These are phyloP conservation scores for Leishmania arabica DNA, from an alignment of 208 protist species.

Conservation along the genomic window DNA sequence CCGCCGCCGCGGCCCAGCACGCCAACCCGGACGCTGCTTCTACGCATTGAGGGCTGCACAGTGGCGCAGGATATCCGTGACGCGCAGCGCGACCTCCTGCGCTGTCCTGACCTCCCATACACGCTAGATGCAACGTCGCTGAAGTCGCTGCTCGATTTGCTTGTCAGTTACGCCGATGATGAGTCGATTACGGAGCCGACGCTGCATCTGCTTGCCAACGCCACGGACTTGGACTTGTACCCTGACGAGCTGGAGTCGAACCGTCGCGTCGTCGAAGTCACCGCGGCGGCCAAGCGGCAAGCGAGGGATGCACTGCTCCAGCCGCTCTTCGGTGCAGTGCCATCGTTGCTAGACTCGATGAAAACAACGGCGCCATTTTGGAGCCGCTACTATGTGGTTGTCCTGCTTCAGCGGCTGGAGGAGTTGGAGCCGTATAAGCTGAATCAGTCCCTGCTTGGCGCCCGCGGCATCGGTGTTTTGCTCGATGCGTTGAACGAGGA, in stretches of 20 bases:
- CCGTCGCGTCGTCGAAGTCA: conserved; percentile 13
- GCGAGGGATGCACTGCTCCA: conserved; percentile 59
- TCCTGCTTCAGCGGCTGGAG: conserved; percentile 68
- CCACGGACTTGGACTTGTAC: conserved; percentile 59
- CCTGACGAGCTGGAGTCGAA: conserved; percentile 32
- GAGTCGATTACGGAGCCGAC: conserved; percentile 32
- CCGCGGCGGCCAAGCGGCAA: conserved; percentile 40
- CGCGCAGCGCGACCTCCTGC: conserved; percentile 56
- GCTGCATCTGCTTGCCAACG: conserved; percentile 52
- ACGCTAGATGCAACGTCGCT: conserved; percentile 49
- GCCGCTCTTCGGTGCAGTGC: conserved; percentile 45
- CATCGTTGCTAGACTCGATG: conserved; percentile 52
- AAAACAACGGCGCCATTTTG: conserved; percentile 29
- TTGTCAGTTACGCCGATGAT: conserved; percentile 39
- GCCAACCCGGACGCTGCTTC: conserved; percentile 60
- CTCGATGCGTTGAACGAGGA: conserved; percentile 68
- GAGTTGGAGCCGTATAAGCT: conserved; percentile 57
- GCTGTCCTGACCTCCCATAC: conserved; percentile 58
- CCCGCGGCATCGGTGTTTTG: conserved; percentile 56
- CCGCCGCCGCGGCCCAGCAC: conserved; percentile 19
- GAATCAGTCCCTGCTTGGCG: conserved; percentile 57
- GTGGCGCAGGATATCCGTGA: conserved; percentile 85
- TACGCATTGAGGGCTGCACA: conserved; percentile 73
- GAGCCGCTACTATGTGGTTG: conserved; percentile 64
- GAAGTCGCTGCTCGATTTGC: conserved; percentile 40